Evolutionary conservation across 2,329 filamentous ascomycete genomes (phyloP).

Genomic region (Fusarium caatingaense): DNA sequence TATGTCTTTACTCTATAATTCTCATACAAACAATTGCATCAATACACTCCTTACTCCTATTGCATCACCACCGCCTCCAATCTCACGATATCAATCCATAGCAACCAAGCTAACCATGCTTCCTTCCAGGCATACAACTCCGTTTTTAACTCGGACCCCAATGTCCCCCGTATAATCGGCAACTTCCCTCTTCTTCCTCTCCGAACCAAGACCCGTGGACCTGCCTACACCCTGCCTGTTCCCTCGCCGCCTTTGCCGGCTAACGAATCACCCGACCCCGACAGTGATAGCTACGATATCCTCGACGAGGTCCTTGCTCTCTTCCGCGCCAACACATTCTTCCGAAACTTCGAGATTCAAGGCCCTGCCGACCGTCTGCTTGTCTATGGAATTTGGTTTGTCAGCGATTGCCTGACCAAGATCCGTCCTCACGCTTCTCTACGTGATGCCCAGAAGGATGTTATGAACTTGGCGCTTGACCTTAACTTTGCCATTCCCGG

Average conservation of each 20-base stretch:
- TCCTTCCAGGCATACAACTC: slow-evolving; percentile 88
- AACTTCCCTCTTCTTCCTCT: slow-evolving; percentile 96
- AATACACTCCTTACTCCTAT: slow-evolving; percentile 10
- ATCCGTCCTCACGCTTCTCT: slow-evolving; percentile 79
- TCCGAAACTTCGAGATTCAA: slow-evolving; percentile 99
- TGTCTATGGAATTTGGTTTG: slow-evolving; percentile 95
- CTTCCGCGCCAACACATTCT: slow-evolving; percentile 98
- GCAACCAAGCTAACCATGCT: slow-evolving; percentile 41
- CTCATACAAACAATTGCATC: neutral
- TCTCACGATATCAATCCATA: slow-evolving; percentile 24
- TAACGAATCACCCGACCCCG: slow-evolving; percentile 77
- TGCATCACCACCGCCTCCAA: slow-evolving; percentile 30
- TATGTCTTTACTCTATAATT: slow-evolving; percentile 47
- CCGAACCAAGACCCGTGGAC: slow-evolving; percentile 94
- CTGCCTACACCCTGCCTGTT: slow-evolving; percentile 83
- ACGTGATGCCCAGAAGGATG: slow-evolving; percentile 74
- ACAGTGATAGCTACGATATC: slow-evolving; percentile 94
- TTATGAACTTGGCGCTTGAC: slow-evolving; percentile 91
- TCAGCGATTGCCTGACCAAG: slow-evolving; percentile 90
- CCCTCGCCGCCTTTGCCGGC: slow-evolving; percentile 68
- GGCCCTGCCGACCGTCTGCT: slow-evolving; percentile 93
- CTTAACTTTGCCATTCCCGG: slow-evolving; percentile 94
- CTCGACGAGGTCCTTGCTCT: slow-evolving; percentile 92
- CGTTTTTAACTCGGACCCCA: slow-evolving; percentile 90
- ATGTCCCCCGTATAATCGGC: slow-evolving; percentile 71